Evolutionary conservation across 352 stramenopile species (phyloP), one percentile per base, ranked within the genome.

Genomic region (Phytophthora uliginosa): DNA sequence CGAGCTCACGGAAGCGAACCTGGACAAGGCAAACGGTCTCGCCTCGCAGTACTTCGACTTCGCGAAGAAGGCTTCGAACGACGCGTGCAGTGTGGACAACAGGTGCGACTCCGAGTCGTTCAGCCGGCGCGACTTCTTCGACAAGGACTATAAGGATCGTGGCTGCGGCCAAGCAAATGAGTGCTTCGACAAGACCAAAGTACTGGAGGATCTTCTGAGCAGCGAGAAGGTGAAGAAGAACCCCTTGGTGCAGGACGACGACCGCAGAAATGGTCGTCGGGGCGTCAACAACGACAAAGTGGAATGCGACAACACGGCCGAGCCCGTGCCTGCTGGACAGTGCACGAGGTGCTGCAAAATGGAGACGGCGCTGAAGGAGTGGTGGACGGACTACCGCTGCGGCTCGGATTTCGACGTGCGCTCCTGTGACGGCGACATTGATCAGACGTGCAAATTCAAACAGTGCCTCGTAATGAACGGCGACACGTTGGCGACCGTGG

Each of bases 371-470:
- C 53, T 95, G 31, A 77, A 82, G 34, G 88, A 95, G 63, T 81
- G 70, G 51, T 93, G 83, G 84, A 78, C 73, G n/a, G 76, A 92
- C 65, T 95, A 90, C 72, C 81, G 73, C 45, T 95, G 88, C 48
- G 74, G 73, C 26, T 76, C 66, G 20, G 76, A 85, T 48, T 89
- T 86, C 36, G 85, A 88, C 18, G 58, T 74, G 0, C 61, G 74
- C 18, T 59, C 53, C 4, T 92, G 84, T 13, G 66, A 79, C 0
- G 84, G 86, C 9, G 67, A 81, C 38, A 55, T 61, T 0, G 51
- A 47, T 38, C 51, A 85, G 36, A 66, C 38, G 1, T 92, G 86
- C 56, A 22, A 40, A 1, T 74, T 90, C 24, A 64, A 83, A 50
- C 88, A 95, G 55, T 95, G 88, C 38, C 70, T 95, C 3, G 68